Conservation (phyloP, 306 rosid species). For the Alnus rubra region DNA sequence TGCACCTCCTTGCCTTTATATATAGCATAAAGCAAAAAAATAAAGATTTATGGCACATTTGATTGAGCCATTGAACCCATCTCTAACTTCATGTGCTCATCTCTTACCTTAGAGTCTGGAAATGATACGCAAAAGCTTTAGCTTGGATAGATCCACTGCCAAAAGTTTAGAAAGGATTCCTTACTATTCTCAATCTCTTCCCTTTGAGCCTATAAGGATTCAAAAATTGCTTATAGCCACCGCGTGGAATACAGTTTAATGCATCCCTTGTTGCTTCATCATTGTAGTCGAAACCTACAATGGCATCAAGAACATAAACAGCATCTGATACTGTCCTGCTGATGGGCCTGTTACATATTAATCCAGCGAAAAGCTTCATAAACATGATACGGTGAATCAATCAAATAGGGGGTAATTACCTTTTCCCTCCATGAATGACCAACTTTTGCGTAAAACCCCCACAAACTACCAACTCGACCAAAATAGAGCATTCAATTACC, state of each 20-base stretch:
- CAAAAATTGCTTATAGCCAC: conserved; percentile 8
- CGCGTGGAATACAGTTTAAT: background rate
- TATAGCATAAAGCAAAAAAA: no score
- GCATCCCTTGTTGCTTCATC: conserved; percentile 28
- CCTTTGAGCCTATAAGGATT: background rate
- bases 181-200: background rate
- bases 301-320: conserved; percentile 57
- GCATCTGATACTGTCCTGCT: conserved; percentile 72
- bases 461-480: no score
- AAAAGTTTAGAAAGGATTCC: background rate
- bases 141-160: background rate
- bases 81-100: no score
- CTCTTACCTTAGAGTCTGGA: conserved; percentile 5
- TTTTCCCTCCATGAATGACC: no score
- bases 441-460: no score
- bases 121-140: background rate
- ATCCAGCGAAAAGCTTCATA: no score
- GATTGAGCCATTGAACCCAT: background rate
- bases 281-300: conserved; percentile 51
- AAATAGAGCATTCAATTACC: no score
- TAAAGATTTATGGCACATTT: background rate
- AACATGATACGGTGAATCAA: no score
- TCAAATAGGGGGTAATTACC: no score
- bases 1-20: conserved; percentile 61
- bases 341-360: conserved; percentile 44